These are phyloP conservation scores for Magnusiomyces starmeri DNA, from an alignment of 1,139 yeast genomes.

Conservation along the genomic window DNA sequence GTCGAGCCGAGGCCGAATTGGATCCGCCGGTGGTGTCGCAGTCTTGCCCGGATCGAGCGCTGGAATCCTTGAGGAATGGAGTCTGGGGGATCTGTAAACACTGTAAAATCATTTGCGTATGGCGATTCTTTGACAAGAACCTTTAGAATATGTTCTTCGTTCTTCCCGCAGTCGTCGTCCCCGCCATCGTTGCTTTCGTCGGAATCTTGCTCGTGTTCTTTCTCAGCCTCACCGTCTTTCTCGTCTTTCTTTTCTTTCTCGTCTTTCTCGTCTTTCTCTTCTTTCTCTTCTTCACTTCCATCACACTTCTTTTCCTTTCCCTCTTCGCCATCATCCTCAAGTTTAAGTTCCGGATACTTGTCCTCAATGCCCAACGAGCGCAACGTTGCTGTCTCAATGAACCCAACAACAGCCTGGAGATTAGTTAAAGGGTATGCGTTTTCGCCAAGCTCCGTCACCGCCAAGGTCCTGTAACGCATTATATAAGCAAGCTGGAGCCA, in stretches of 20 bases:
- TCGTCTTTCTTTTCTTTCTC: not conserved
- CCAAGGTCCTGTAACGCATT: constrained; percentile 48
- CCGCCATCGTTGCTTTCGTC: not conserved
- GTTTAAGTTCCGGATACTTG: constrained; percentile 2
- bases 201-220: not conserved
- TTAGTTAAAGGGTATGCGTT: constrained; percentile 55
- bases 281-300: not conserved
- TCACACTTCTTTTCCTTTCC: no score
- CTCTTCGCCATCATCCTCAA: not conserved
- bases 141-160: not conserved
- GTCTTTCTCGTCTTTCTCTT: not conserved
- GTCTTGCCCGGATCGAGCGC: not conserved
- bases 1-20: not conserved
- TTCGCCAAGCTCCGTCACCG: constrained; percentile 41
- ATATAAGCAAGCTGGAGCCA: constrained; percentile 48
- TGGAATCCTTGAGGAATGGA: constrained; percentile 1
- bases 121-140: not conserved
- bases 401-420: constrained; percentile 55
- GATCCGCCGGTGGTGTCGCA: not conserved
- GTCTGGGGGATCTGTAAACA: constrained; percentile 2
- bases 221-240: not conserved
- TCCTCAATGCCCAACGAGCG: constrained; percentile 34
- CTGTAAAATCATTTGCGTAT: constrained; percentile 2
- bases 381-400: constrained; percentile 42
- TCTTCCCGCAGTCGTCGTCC: not conserved